Evolutionary conservation across 2,329 filamentous ascomycete genomes (phyloP).

Genomic region (Penicillium sp.): DNA sequence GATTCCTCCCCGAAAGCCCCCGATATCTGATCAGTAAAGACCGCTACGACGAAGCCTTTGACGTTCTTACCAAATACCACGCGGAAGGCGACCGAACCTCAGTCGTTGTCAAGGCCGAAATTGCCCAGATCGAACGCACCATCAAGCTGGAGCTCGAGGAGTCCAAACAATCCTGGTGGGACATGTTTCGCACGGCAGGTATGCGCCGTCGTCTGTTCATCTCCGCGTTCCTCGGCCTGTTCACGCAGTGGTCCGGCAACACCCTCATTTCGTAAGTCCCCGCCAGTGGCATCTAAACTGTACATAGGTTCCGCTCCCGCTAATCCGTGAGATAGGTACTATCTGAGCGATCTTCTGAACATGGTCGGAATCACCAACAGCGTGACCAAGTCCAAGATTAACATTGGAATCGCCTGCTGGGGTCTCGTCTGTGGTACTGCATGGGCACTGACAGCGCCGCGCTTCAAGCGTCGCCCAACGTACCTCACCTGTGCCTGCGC

Average conservation of each 20-base stretch:
- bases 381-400: conserved; percentile 37
- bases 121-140: conserved; percentile 62
- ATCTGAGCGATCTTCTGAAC: conserved; percentile 36
- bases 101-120: conserved; percentile 61
- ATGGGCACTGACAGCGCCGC: conserved; percentile 47
- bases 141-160: conserved; percentile 59
- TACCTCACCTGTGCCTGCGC: conserved; percentile 54
- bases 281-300: neutral
- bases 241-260: conserved; percentile 51
- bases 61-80: conserved; percentile 49
- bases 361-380: conserved; percentile 45
- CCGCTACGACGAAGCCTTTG: conserved; percentile 32
- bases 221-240: conserved; percentile 35
- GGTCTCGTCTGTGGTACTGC: conserved; percentile 43
- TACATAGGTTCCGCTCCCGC: neutral
- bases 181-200: conserved; percentile 35
- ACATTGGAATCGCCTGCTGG: conserved; percentile 45
- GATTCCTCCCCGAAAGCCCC: conserved; percentile 35
- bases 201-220: conserved; percentile 40
- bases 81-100: conserved; percentile 57
- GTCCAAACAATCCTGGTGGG: conserved; percentile 32
- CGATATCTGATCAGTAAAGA: conserved; percentile 22
- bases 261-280: conserved; percentile 28
- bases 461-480: conserved; percentile 50
- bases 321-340: conserved; percentile 33